These are phyloP conservation scores for Echeveria elegans DNA, from an alignment of 164 flowering plant genomes.

Conservation along the genomic window DNA sequence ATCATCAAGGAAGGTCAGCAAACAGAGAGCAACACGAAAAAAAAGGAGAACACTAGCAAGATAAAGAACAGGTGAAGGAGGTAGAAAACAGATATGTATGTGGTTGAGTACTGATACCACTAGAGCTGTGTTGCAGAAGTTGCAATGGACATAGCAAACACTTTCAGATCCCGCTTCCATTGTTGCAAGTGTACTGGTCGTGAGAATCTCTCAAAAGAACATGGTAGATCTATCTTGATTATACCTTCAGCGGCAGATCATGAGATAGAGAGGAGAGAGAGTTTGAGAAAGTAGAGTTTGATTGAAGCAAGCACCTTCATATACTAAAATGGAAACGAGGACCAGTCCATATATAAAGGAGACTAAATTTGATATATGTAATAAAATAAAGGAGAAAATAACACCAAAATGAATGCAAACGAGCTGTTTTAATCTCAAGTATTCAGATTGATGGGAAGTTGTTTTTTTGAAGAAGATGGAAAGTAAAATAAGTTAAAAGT, in stretches of 20 bases:
- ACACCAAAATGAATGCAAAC: not conserved
- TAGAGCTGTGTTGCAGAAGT: slow-evolving; percentile 90
- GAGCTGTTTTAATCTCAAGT: slow-evolving; percentile 7
- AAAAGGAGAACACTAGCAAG: not conserved
- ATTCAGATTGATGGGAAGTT: not conserved
- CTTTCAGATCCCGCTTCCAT: slow-evolving; percentile 62
- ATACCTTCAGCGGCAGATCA: not conserved
- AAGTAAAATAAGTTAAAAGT: slow-evolving; percentile 1
- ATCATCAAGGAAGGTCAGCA: not conserved
- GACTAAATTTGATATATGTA: not conserved
- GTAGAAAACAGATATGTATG: not conserved
- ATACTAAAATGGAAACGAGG: not conserved
- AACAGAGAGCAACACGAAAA: not conserved
- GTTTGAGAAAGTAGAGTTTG: not conserved
- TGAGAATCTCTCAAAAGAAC: not conserved
- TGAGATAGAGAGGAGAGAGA: not conserved
- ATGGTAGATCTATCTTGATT: not conserved
- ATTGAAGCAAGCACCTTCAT: slow-evolving; percentile 6
- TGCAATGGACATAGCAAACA: slow-evolving; percentile 90
- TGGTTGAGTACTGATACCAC: slow-evolving; percentile 47
- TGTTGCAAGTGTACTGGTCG: slow-evolving; percentile 22
- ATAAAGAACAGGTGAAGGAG: not conserved
- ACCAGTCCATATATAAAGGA: not conserved
- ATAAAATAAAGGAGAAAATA: not conserved
- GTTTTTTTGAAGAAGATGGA: not conserved